Conservation (phyloP, 306 rosid species). For the Aeschynomene evenia region DNA sequence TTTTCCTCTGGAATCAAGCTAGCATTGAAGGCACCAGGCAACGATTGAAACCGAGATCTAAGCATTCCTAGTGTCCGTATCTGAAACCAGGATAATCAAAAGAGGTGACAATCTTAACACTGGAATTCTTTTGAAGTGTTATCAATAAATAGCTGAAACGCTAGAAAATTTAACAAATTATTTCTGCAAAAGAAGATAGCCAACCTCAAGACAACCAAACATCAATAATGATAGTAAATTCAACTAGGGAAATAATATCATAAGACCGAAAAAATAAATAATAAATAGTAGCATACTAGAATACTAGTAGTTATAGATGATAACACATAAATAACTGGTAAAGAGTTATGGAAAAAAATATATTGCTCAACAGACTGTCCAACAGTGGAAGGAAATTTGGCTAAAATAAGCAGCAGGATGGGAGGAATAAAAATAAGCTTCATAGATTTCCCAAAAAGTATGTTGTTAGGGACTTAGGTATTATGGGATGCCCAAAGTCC, state of each 20-base stretch:
- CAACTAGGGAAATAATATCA: background rate
- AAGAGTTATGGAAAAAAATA: background rate
- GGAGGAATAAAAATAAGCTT: background rate
- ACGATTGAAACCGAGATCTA: constrained; percentile 84
- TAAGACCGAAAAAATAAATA: background rate
- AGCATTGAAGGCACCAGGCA: constrained; percentile 91
- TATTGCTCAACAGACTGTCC: background rate
- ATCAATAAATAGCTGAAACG: background rate
- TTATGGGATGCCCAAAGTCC: too few species aligned
- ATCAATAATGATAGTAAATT: background rate
- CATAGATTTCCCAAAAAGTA: background rate
- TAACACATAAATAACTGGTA: background rate
- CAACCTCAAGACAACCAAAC: background rate
- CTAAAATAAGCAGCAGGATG: background rate
- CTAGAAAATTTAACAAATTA: background rate
- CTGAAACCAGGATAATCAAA: constrained; percentile 50
- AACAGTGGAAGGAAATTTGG: background rate
- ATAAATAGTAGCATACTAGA: too few species aligned
- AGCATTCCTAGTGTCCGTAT: constrained; percentile 98
- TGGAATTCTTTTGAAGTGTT: background rate
- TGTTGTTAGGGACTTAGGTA: too few species aligned
- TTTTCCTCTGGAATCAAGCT: constrained; percentile 79
- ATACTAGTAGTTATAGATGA: background rate
- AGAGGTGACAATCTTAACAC: background rate
- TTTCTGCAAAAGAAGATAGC: background rate